Evolutionary conservation across 176 grass and related monocot species (phyloP).

Genomic region (Zizania latifolia): DNA sequence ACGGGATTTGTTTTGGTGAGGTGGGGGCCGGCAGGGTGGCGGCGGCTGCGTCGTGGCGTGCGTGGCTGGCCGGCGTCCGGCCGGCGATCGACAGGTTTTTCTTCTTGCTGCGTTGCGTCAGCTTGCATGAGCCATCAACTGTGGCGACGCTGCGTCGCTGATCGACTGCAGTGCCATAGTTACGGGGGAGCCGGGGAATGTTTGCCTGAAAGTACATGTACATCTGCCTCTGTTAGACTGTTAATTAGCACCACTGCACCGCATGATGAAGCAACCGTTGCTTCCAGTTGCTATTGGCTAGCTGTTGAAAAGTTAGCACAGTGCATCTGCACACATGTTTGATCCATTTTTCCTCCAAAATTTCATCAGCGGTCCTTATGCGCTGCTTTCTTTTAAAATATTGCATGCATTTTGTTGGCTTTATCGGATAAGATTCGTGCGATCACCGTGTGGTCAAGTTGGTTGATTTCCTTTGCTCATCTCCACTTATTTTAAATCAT

Average conservation of each 20-base stretch:
- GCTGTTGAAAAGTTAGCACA: neutral
- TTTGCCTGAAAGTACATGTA: too few species aligned
- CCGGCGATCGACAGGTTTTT: too few species aligned
- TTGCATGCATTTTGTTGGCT: neutral
- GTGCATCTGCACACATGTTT: neutral
- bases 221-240: neutral
- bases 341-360: neutral
- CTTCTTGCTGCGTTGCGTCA: too few species aligned
- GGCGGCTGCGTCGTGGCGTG: too few species aligned
- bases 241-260: neutral
- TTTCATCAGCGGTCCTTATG: neutral
- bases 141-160: too few species aligned
- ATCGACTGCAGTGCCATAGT: too few species aligned
- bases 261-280: neutral
- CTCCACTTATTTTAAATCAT: neutral
- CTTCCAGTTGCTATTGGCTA: neutral
- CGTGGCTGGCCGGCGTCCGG: too few species aligned
- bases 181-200: too few species aligned
- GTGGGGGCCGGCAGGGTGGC: too few species aligned
- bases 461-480: neutral
- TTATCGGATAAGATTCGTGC: constrained; percentile 2
- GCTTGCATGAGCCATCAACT: too few species aligned
- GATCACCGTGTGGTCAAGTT: neutral
- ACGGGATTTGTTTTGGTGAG: too few species aligned
- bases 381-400: neutral